Conservation (phyloP, 257 asterid species). For the Solanum commersonii region DNA sequence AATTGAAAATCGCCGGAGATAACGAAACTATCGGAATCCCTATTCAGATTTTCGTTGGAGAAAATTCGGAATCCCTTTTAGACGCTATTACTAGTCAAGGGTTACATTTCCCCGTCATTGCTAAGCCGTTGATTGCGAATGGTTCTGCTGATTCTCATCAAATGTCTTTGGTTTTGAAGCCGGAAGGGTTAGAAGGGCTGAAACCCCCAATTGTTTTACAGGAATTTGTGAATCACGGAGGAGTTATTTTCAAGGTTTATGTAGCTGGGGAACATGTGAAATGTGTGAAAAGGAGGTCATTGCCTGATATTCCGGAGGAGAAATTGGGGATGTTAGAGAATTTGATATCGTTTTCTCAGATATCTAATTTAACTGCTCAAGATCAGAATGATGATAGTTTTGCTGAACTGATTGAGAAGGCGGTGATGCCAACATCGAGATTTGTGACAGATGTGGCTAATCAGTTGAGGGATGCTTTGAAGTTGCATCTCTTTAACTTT, state of each 20-base stretch:
- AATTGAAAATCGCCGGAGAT: background rate
- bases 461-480: conserved; percentile 46
- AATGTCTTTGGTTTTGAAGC: conserved; percentile 51
- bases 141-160: conserved; percentile 66
- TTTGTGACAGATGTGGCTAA: conserved; percentile 50
- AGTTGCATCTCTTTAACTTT: conserved; percentile 66
- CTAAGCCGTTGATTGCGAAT: conserved; percentile 53
- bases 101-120: conserved; percentile 53
- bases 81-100: background rate
- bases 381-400: conserved; percentile 26
- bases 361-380: conserved; percentile 43
- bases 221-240: conserved; percentile 89
- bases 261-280: conserved; percentile 59
- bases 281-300: conserved; percentile 62
- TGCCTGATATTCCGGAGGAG: conserved; percentile 48
- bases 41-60: conserved; percentile 2
- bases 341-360: conserved; percentile 53
- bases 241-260: conserved; percentile 74
- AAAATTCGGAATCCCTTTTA: conserved; percentile 11
- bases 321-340: conserved; percentile 13
- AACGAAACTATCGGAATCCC: conserved; percentile 36
- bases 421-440: conserved; percentile 42
- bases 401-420: conserved; percentile 29
- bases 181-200: conserved; percentile 41
- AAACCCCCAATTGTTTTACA: conserved; percentile 61